phyloP scores from a whole-genome alignment of 2,329 filamentous ascomycete genomes.

The Diplodia corticola region DNA sequence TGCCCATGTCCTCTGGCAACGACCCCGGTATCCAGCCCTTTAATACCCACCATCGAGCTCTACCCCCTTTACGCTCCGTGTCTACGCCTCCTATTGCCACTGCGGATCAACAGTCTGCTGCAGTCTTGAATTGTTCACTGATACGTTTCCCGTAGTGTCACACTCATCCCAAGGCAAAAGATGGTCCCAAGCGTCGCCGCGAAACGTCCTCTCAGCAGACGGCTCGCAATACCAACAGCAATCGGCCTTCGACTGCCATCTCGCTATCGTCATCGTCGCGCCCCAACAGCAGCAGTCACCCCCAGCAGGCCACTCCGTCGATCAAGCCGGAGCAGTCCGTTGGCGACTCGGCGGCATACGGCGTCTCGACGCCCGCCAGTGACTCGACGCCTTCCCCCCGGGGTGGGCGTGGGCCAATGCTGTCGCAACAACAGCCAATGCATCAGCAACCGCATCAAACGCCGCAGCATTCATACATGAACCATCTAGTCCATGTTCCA shows the following conservation, averaged over 20 bases:
- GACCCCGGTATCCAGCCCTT: background rate
- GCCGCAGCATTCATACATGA: slow-evolving; percentile 11
- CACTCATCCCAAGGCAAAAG: slow-evolving; percentile 46
- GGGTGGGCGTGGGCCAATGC: background rate
- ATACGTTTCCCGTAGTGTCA: slow-evolving; percentile 36
- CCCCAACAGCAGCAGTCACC: slow-evolving; percentile 1
- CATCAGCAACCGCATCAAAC: background rate
- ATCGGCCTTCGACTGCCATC: background rate
- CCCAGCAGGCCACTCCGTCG: background rate
- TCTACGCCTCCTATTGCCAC: background rate
- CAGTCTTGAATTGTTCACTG: background rate
- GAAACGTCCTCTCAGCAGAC: slow-evolving; percentile 36
- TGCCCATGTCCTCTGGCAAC: slow-evolving; percentile 10
- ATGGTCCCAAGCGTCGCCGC: slow-evolving; percentile 44
- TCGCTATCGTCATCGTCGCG: slow-evolving; percentile 5
- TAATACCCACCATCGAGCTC: background rate
- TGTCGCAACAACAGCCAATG: slow-evolving; percentile 1
- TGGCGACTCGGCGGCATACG: background rate
- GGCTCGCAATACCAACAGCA: background rate
- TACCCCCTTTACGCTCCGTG: background rate
- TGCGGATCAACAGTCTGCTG: background rate
- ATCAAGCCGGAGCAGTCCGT: slow-evolving; percentile 8
- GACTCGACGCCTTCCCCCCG: slow-evolving; percentile 1
- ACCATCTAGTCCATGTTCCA: slow-evolving; percentile 13
- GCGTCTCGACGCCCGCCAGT: background rate